Evolutionary conservation across 1,139 yeast genomes (phyloP), one percentile per base, ranked within the genome.

Genomic region (Blastobotrys serpentis): DNA sequence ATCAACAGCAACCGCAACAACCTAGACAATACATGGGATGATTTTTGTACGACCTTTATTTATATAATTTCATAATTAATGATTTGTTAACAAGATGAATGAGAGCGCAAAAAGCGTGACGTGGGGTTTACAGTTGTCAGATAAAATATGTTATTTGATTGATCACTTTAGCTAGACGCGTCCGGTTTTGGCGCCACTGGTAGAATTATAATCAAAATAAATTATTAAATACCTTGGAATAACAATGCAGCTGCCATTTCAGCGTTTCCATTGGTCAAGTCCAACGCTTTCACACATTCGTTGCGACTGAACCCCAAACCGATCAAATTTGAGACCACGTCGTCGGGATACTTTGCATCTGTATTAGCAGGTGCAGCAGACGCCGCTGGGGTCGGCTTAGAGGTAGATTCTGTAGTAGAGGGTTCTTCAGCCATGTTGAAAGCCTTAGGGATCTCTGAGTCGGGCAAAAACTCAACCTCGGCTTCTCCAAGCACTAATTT

Each of bases 211-310:
- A 36, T n/a, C 23, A 19, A 18, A 18, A 11, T 36, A 36, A 18
- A 13, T 17, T 19, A 19, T 17, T n/a, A n/a, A n/a, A 36, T 17
- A 5, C 40, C 67, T 43, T 68, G 75, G 52, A 87, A 86, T 47
- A 88, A 69, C 40, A 84, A 60, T 0, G 95, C 81, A 0, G 96
- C 97, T 0, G 98, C 98, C 56, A 82, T 60, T 46, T 90, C 97
- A 0, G 85, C 79, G 60, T 89, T 85, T 1, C 96, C 96, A 25
- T 75, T 73, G 1, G 95, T 78, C 49, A 73, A 76, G 40, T 74
- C 71, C 48, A 90, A 71, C 0, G 97, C 96, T 11, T 69, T 63
- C 2, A 82, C 65, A 0, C 84, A 94, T 56, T 85, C 83, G 3
- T 69, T 65, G 55, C 81, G 72, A 1, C 83, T 66, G 58, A 89